Percentiles rank a stretch among this genome's conserved stretches.
Conservation (phyloP, 2,329 filamentous ascomycete species). For the Cadophora sp. region DNA sequence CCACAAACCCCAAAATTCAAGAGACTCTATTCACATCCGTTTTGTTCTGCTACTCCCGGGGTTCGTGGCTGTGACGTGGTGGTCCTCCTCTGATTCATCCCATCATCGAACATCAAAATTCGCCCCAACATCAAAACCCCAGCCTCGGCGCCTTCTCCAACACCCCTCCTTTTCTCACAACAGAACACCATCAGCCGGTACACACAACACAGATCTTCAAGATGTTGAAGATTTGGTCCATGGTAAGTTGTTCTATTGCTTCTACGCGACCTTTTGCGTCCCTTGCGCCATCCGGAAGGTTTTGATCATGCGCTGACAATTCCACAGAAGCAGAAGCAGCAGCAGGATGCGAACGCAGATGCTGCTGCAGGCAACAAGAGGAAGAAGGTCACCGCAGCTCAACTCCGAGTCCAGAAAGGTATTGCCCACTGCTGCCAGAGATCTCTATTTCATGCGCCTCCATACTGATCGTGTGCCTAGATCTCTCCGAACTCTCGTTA, state of each 20-base stretch:
- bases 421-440: slow-evolving; percentile 37
- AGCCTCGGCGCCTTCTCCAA: slow-evolving; percentile 2
- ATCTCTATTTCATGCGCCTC: neutral
- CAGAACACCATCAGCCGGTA: neutral
- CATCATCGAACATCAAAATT: slow-evolving; percentile 2
- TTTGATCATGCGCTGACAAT: slow-evolving; percentile 23
- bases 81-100: too few relatives aligned
- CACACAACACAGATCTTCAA: slow-evolving; percentile 49
- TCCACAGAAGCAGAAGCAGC: slow-evolving; percentile 89
- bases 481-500: slow-evolving; percentile 81
- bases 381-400: slow-evolving; percentile 98
- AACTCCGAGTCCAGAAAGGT: slow-evolving; percentile 97
- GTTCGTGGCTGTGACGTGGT: too few relatives aligned
- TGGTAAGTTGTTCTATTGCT: slow-evolving; percentile 64
- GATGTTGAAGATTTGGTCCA: slow-evolving; percentile 99
- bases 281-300: neutral
- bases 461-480: slow-evolving; percentile 51
- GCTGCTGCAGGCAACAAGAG: slow-evolving; percentile 79
- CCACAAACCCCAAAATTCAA: neutral
- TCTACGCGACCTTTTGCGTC: neutral
- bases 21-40: neutral
- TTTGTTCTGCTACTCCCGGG: slow-evolving; percentile 5
- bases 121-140: neutral
- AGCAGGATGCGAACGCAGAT: slow-evolving; percentile 87
- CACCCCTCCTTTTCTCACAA: slow-evolving; percentile 2